Evolutionary conservation across 2,329 filamentous ascomycete species (phyloP).

Genomic region (Cladosporium cucumerinum): DNA sequence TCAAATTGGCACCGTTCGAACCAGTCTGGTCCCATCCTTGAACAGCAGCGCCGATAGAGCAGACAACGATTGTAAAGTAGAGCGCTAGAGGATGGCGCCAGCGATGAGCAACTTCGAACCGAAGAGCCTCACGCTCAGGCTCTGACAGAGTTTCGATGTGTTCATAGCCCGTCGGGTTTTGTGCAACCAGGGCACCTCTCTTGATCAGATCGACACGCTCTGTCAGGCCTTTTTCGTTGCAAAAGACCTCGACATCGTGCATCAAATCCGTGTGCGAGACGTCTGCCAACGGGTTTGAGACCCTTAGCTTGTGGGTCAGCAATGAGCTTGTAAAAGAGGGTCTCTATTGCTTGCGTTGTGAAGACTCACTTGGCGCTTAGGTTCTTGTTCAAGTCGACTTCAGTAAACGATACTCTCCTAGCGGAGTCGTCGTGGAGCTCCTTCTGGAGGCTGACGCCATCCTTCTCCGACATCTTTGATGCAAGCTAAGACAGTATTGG

Average conservation of each 20-base stretch:
- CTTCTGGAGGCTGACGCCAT: constrained; percentile 4
- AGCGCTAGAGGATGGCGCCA: constrained; percentile 50
- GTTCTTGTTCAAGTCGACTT: constrained; percentile 27
- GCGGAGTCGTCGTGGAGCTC: background rate
- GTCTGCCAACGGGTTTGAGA: constrained; percentile 55
- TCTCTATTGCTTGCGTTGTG: constrained; percentile 13
- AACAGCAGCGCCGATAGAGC: constrained; percentile 51
- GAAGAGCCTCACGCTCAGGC: constrained; percentile 42
- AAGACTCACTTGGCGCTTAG: constrained; percentile 23
- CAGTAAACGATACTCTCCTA: background rate
- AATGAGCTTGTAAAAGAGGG: constrained; percentile 11
- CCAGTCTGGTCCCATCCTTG: constrained; percentile 55
- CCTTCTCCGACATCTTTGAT: constrained; percentile 8
- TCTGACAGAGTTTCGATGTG: constrained; percentile 43
- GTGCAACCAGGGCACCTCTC: constrained; percentile 50
- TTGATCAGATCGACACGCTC: constrained; percentile 43
- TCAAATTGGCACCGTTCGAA: constrained; percentile 53
- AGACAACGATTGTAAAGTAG: constrained; percentile 52
- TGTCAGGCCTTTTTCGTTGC: constrained; percentile 42
- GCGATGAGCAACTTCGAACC: constrained; percentile 46
- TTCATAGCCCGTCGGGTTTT: constrained; percentile 47
- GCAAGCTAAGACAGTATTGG: background rate
- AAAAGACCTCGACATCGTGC: constrained; percentile 54
- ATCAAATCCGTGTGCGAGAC: constrained; percentile 53
- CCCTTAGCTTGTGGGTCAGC: constrained; percentile 20